phyloP scores from a whole-genome alignment of 2,329 filamentous ascomycete species.

The Ceratocystis albifundus region DNA sequence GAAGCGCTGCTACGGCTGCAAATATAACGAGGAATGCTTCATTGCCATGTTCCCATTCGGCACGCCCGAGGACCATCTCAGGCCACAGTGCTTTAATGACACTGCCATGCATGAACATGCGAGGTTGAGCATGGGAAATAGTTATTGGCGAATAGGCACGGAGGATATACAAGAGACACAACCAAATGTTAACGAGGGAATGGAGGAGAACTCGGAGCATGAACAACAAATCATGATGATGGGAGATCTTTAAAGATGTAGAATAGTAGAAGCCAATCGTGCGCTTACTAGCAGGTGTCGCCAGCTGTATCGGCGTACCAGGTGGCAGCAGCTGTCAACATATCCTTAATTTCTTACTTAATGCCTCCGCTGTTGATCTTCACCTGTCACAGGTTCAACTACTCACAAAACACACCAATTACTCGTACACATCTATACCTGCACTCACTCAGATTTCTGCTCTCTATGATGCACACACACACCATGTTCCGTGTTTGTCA shows the following conservation, averaged over 20 bases:
- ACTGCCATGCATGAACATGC: neutral
- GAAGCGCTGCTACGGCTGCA: slow-evolving; percentile 46
- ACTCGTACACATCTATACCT: neutral
- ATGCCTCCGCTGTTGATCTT: neutral
- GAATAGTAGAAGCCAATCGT: neutral
- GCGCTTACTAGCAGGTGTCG: neutral
- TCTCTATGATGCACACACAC: neutral
- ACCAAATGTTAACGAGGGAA: too few species aligned
- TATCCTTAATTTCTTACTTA: neutral
- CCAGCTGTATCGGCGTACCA: neutral
- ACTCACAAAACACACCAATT: neutral
- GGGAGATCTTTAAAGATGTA: neutral
- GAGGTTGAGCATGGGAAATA: neutral
- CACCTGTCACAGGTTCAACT: neutral
- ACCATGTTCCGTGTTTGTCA: slow-evolving; percentile 14
- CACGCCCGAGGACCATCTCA: slow-evolving; percentile 40
- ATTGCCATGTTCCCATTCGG: slow-evolving; percentile 56
- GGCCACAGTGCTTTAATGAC: slow-evolving; percentile 19
- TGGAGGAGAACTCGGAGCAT: neutral
- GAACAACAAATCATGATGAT: neutral
- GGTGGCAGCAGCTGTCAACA: neutral
- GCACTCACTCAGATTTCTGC: neutral
- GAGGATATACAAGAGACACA: neutral
- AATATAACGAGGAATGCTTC: slow-evolving; percentile 44
- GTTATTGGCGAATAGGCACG: slow-evolving; percentile 18